phyloP scores from a whole-genome alignment of 176 grass and related monocot genomes.

The Oryza officinalis region DNA sequence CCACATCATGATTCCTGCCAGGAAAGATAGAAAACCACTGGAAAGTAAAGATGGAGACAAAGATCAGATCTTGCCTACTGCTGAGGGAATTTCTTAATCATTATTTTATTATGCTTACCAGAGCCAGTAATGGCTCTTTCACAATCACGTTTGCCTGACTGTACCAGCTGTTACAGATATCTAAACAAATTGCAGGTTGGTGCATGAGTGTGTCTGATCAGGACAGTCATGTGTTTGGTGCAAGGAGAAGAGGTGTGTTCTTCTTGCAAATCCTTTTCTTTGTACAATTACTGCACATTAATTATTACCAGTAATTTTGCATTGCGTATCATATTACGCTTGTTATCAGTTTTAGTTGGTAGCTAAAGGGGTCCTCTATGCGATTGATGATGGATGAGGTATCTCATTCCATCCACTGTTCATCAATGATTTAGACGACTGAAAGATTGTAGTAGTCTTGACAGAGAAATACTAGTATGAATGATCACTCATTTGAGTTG shows the following conservation, averaged over 20 bases:
- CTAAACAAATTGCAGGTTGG: constrained; percentile 40
- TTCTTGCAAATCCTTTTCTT: constrained; percentile 1
- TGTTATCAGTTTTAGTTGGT: constrained; percentile 26
- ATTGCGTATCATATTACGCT: background rate
- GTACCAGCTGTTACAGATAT: constrained; percentile 13
- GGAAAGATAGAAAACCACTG: constrained; percentile 14
- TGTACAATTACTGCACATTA: background rate
- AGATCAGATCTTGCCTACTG: constrained; percentile 47
- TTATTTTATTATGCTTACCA: constrained; percentile 15
- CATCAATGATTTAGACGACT: constrained; percentile 39
- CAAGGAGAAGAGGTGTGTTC: constrained; percentile 8
- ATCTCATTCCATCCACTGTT: constrained; percentile 26
- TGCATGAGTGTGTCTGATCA: constrained; percentile 21
- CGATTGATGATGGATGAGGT: constrained; percentile 36
- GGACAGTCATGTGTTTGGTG: constrained; percentile 45
- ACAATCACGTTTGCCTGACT: background rate
- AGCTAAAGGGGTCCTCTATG: background rate
- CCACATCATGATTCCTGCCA: constrained; percentile 37
- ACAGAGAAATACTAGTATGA: background rate
- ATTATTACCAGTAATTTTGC: background rate
- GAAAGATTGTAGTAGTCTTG: background rate
- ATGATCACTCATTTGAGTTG: constrained; percentile 7
- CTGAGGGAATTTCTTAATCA: constrained; percentile 4
- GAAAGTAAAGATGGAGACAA: constrained; percentile 45
- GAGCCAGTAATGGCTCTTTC: constrained; percentile 18